phyloP scores from a whole-genome alignment of 306 rosid species.

The Glycine soja region DNA sequence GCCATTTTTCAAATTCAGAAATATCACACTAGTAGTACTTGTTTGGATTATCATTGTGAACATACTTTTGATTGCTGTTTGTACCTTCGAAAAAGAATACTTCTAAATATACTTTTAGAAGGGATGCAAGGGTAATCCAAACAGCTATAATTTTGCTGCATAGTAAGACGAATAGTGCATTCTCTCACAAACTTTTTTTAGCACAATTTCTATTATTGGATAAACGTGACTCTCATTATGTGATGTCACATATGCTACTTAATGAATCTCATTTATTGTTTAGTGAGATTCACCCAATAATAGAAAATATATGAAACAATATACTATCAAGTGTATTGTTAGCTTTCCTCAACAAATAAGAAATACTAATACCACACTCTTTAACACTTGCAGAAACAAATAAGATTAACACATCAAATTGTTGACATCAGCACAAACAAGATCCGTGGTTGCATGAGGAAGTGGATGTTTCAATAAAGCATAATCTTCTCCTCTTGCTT shows the following conservation, averaged over 20 bases:
- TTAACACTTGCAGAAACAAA: neutral
- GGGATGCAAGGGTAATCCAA: neutral
- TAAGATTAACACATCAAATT: neutral
- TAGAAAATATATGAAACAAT: neutral
- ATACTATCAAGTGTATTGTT: neutral
- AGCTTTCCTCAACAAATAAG: neutral
- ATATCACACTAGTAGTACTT: neutral
- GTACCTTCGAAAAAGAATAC: too few relatives aligned
- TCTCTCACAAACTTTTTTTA: neutral
- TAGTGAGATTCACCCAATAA: slow-evolving; percentile 3
- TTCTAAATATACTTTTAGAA: too few relatives aligned
- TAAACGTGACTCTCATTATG: neutral
- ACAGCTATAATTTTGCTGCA: neutral
- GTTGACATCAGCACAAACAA: slow-evolving; percentile 8
- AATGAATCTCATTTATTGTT: neutral
- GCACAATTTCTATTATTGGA: neutral
- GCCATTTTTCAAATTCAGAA: neutral
- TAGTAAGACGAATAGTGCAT: neutral
- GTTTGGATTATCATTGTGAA: neutral
- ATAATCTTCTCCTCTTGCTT: slow-evolving; percentile 63
- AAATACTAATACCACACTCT: neutral
- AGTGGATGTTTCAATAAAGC: slow-evolving; percentile 54
- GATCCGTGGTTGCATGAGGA: slow-evolving; percentile 47
- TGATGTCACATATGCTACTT: neutral
- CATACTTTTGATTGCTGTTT: too few relatives aligned